A percentile compares a stretch with the other conserved stretches of the same genome.
Conservation (phyloP, 306 rosid genomes). For the Prunus mume region DNA sequence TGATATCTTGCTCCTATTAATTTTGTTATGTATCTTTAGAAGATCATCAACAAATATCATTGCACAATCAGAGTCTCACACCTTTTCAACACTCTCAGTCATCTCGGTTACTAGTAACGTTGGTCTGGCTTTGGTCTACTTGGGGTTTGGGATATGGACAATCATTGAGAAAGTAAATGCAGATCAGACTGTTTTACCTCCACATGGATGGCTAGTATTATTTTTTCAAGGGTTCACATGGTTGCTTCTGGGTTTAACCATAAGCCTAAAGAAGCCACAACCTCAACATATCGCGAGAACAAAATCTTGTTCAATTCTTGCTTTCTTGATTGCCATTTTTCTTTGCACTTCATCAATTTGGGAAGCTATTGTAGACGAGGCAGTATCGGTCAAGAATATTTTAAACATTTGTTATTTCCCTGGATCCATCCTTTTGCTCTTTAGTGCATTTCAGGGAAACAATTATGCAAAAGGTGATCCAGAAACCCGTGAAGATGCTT, state of each 20-base stretch:
- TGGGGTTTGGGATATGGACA: conserved; percentile 29
- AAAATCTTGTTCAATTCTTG: not conserved
- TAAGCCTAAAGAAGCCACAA: conserved; percentile 14
- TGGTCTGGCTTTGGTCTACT: conserved; percentile 24
- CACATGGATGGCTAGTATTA: conserved; percentile 25
- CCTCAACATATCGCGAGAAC: not conserved
- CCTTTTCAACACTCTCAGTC: not conserved
- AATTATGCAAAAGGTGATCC: conserved; percentile 8
- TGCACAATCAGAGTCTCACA: conserved; percentile 1
- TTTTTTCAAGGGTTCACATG: conserved; percentile 29
- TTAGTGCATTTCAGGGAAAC: not conserved
- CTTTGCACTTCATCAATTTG: conserved; percentile 21
- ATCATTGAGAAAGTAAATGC: conserved; percentile 8
- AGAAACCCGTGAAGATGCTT: conserved; percentile 3
- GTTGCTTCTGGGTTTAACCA: conserved; percentile 19
- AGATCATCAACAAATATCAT: conserved; percentile 1
- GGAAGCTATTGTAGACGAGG: conserved; percentile 2
- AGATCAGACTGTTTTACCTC: conserved; percentile 12
- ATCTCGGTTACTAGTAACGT: conserved; percentile 13
- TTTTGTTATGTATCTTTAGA: conserved; percentile 13
- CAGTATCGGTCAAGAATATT: conserved; percentile 9
- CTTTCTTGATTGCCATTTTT: conserved; percentile 18
- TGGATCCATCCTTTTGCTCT: conserved; percentile 22
- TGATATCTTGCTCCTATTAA: conserved; percentile 18
- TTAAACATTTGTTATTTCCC: conserved; percentile 16